These are phyloP conservation scores for Zalerion maritima DNA, from an alignment of 495 filamentous ascomycete genomes.

Conservation along the genomic window DNA sequence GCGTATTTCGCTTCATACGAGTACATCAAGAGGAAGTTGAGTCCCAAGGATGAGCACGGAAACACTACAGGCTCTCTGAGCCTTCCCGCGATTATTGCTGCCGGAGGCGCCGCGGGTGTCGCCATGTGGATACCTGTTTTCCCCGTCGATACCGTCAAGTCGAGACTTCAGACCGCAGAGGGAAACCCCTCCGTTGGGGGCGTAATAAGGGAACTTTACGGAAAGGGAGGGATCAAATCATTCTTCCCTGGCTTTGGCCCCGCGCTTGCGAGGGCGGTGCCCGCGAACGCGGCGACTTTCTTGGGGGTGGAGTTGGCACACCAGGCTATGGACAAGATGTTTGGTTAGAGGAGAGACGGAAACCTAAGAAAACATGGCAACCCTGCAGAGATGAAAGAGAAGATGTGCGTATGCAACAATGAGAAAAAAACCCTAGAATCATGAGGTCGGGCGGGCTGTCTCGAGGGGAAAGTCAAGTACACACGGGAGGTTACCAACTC, in stretches of 20 bases:
- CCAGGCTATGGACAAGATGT: conserved; percentile 64
- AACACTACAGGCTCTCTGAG: conserved; percentile 60
- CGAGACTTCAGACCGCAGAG: conserved; percentile 77
- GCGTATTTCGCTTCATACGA: conserved; percentile 98
- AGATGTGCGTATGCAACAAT: too few relatives aligned
- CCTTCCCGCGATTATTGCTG: conserved; percentile 65
- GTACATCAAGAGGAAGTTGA: conserved; percentile 74
- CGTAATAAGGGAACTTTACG: conserved; percentile 64
- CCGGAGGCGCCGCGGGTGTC: conserved; percentile 81
- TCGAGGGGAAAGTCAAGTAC: too few relatives aligned
- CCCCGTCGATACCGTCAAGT: conserved; percentile 95
- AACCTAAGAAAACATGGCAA: too few relatives aligned
- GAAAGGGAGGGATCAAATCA: conserved; percentile 66
- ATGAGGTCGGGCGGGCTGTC: too few relatives aligned
- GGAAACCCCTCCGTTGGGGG: conserved; percentile 73
- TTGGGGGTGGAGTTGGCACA: conserved; percentile 71
- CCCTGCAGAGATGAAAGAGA: too few relatives aligned
- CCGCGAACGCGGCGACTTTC: conserved; percentile 70
- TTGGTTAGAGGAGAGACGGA: conserved; percentile 28
- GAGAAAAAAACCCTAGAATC: too few relatives aligned
- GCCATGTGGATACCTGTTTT: conserved; percentile 99
- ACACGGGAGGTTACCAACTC: too few relatives aligned
- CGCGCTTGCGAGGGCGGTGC: conserved; percentile 81
- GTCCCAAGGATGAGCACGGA: conserved; percentile 67
- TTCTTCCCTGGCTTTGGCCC: conserved; percentile 98